Evolutionary conservation across 2,329 filamentous ascomycete genomes (phyloP).

Genomic region (Colletotrichum destructivum): DNA sequence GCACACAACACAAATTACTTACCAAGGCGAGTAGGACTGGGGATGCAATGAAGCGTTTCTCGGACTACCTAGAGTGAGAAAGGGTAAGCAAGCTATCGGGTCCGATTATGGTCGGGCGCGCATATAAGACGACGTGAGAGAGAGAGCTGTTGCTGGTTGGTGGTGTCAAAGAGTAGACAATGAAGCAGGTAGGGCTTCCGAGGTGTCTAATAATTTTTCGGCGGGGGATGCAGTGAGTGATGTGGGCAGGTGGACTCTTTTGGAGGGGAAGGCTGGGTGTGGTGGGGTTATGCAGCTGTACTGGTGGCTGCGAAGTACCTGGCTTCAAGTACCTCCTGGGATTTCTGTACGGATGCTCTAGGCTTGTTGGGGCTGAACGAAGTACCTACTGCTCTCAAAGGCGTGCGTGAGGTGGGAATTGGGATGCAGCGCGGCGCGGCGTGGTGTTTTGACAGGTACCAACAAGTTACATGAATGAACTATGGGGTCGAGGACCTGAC

Average conservation of each 20-base stretch:
- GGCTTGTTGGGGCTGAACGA: background rate
- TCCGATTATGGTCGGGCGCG: constrained; percentile 35
- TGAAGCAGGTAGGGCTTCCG: constrained; percentile 40
- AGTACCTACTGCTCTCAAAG: background rate
- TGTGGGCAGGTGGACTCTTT: constrained; percentile 41
- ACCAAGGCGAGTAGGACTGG: constrained; percentile 22
- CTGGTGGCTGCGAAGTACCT: constrained; percentile 35
- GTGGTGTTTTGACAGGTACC: background rate
- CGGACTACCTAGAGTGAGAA: constrained; percentile 31
- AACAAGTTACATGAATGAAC: background rate
- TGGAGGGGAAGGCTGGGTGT: constrained; percentile 36
- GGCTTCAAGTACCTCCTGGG: constrained; percentile 15
- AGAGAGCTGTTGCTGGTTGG: constrained; percentile 9
- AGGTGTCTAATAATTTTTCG: constrained; percentile 43
- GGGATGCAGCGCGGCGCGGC: background rate
- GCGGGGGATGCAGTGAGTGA: constrained; percentile 40
- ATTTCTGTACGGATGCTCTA: background rate
- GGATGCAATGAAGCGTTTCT: constrained; percentile 10
- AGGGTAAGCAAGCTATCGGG: constrained; percentile 39
- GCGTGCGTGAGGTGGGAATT: background rate
- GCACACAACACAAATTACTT: constrained; percentile 36
- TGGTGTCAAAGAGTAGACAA: constrained; percentile 8
- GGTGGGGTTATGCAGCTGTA: constrained; percentile 35
- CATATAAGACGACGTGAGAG: constrained; percentile 35
- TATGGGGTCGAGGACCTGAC: background rate